Evolutionary conservation across 495 filamentous ascomycete species (phyloP).

Genomic region (Podospora appendiculata): DNA sequence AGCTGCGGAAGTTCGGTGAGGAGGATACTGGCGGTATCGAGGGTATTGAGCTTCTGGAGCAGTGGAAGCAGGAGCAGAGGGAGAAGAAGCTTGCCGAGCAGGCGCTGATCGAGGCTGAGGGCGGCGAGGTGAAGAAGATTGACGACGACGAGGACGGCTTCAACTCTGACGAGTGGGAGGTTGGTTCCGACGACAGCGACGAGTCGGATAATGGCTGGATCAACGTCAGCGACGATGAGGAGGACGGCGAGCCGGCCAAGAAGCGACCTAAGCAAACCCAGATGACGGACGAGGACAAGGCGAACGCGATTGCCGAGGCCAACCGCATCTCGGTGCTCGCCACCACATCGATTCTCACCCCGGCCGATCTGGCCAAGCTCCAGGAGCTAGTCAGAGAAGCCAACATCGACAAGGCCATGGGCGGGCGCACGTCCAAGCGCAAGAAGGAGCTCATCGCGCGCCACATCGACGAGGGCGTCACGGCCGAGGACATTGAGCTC

Average conservation of each 20-base stretch:
- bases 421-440: constrained; percentile 26
- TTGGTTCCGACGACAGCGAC: constrained; percentile 69
- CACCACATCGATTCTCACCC: constrained; percentile 84
- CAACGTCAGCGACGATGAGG: constrained; percentile 75
- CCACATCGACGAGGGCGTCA: constrained; percentile 76
- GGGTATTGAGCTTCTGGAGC: constrained; percentile 82
- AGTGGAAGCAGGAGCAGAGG: constrained; percentile 88
- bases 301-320: constrained; percentile 15
- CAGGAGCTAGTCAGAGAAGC: constrained; percentile 74
- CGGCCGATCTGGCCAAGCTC: constrained; percentile 86
- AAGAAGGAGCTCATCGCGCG: constrained; percentile 45
- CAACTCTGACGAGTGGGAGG: constrained; percentile 76
- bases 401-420: constrained; percentile 54
- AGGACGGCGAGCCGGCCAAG: constrained; percentile 46
- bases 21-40: constrained; percentile 77
- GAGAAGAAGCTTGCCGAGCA: constrained; percentile 62
- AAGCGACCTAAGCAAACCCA: constrained; percentile 47
- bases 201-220: constrained; percentile 81
- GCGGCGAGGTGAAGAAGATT: constrained; percentile 19
- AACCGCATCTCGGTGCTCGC: constrained; percentile 51
- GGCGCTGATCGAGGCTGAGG: constrained; percentile 37
- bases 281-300: constrained; percentile 18
- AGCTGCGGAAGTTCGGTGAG: constrained; percentile 71
- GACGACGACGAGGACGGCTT: constrained; percentile 55
- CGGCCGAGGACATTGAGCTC: constrained; percentile 77